Percentiles rank a stretch among this genome's conserved stretches.
These are phyloP conservation scores for Diaporthe sp. DNA, from an alignment of 2,329 filamentous ascomycete genomes.

Conservation along the genomic window DNA sequence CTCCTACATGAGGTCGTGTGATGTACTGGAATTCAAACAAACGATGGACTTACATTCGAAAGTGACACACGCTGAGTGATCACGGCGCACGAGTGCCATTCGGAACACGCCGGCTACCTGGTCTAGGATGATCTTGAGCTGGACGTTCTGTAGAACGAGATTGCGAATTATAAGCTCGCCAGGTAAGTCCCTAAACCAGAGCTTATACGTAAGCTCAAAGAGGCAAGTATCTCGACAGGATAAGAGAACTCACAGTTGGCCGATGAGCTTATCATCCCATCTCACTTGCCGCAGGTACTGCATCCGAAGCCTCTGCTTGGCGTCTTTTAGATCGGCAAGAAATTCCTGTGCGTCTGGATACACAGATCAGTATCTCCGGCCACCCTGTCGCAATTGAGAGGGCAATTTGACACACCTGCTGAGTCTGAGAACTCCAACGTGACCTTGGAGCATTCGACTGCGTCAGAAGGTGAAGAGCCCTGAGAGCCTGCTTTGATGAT, in stretches of 20 bases:
- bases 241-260: neutral
- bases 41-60: neutral
- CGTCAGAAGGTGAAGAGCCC: neutral
- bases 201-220: neutral
- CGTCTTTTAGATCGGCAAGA: neutral
- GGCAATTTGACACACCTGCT: neutral
- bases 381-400: no score
- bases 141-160: neutral
- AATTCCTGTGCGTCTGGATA: neutral
- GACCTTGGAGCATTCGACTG: constrained; percentile 2
- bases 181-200: neutral
- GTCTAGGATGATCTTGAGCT: constrained; percentile 8
- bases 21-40: neutral
- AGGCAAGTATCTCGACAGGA: neutral
- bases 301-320: neutral
- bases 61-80: constrained; percentile 8
- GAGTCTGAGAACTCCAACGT: constrained; percentile 24
- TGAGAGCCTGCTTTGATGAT: neutral
- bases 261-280: constrained; percentile 1
- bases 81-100: constrained; percentile 5
- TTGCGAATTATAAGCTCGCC: constrained; percentile 1
- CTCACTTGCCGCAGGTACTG: constrained; percentile 15
- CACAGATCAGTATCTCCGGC: neutral
- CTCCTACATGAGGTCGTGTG: neutral
- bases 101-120: neutral